Conservation (phyloP, 179 eudicot genomes). For the Sideroxylon spinosum region DNA sequence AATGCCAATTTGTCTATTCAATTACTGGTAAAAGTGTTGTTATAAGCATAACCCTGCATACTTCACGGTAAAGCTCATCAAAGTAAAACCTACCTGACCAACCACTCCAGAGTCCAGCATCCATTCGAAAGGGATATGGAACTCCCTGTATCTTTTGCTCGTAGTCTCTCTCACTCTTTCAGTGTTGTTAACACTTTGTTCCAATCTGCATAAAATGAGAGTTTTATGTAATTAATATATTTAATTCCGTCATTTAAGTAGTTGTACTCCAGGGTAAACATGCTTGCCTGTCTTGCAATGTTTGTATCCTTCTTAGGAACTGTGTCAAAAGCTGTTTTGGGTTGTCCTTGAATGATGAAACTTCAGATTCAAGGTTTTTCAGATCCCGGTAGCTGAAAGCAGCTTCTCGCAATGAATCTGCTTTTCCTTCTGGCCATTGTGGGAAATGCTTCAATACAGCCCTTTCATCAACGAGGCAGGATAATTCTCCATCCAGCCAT, state of each 20-base stretch:
- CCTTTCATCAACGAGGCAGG: conserved; percentile 77
- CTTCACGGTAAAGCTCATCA: conserved; percentile 16
- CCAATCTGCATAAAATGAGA: conserved; percentile 45
- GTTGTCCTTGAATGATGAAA: conserved; percentile 39
- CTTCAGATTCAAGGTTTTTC: conserved; percentile 47
- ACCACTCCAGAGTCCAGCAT: conserved; percentile 53
- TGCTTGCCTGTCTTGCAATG: conserved; percentile 77
- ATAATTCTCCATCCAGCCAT: conserved; percentile 71
- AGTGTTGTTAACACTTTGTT: conserved; percentile 40
- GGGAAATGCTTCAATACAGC: conserved; percentile 86
- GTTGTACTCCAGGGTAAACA: not conserved
- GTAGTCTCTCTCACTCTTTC: conserved; percentile 60
- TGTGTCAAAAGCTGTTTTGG: conserved; percentile 39
- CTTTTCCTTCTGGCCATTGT: conserved; percentile 82
- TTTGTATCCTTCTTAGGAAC: conserved; percentile 44
- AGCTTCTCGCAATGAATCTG: conserved; percentile 73
- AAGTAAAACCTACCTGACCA: conserved; percentile 52
- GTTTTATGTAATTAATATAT: not conserved
- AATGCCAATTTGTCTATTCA: not conserved
- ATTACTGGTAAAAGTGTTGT: conserved; percentile 8
- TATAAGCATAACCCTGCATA: conserved; percentile 4
- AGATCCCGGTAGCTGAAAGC: conserved; percentile 54
- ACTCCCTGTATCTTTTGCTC: conserved; percentile 52
- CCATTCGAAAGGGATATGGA: conserved; percentile 73
- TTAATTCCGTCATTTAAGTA: not conserved